Base-by-base conservation (phyloP, 1,284 basidiomycete species). In the Ganoderma leucocontextum region DNA sequence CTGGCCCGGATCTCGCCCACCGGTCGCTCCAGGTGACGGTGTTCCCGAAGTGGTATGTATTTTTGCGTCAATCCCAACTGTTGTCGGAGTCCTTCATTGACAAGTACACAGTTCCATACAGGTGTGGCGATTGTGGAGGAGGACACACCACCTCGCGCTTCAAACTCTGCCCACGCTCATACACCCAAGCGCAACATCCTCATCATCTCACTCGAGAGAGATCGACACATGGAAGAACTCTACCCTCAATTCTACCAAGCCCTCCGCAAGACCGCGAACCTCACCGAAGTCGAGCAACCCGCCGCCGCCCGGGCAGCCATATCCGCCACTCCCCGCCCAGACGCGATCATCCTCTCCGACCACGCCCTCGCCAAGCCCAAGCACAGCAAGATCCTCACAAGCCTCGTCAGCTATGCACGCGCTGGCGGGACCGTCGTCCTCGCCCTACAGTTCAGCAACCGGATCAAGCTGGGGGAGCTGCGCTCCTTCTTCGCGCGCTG, bases 271-370 rank as follows among this genome's bases (percentile, higher is more conserved):
- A 70, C 66, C n/a, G 68, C 71, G 0, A 47, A 33, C 9, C n/a
- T 71, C 19, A 49, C 60, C 17, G 64, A 72, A 47, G 67, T 60
- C 0, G 10, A 25, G 19, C 39, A 64, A n/a, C 29, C 33, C 2
- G 55, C 39, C 15, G 62, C 63, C 10, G 71, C 70, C 2, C 49
- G 13, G 8, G 39, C 52, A 17, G 68, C 53, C 4, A 68, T 75
- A 25, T 67, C 66, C 4, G 25, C 49, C 1, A 33, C 64, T 29
- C 60, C 69, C 1, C 63, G 41, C 19, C 72, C 71, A 1, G 33
- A 57, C 47, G 71, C 72, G 2, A 65, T 75, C n/a, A 58, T 73
- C 10, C 65, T 73, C n/a, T 68, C 69, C 12, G 72, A 75, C 59
- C 58, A 60, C 19, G 64, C 59, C 19, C 62, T 72, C 29, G 36